phyloP scores from a whole-genome alignment of 2,329 filamentous ascomycete genomes.

The Fusarium ambrosium region DNA sequence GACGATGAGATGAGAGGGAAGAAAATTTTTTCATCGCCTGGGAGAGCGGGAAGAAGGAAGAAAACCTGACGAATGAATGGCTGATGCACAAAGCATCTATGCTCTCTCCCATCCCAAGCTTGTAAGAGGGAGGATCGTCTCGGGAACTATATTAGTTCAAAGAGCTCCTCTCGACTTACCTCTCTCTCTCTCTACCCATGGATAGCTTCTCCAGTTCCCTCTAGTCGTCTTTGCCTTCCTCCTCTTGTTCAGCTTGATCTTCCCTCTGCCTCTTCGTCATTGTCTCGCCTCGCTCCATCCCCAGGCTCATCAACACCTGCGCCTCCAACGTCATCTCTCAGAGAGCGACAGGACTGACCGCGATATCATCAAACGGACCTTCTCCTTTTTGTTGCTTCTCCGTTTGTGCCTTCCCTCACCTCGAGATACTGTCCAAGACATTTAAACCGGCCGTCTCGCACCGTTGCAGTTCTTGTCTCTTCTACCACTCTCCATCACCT shows the following conservation, averaged over 20 bases:
- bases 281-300: conserved; percentile 15
- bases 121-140: neutral
- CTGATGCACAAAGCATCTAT: neutral
- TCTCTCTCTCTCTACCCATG: conserved; percentile 11
- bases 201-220: conserved; percentile 2
- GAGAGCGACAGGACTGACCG: neutral
- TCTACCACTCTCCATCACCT: conserved; percentile 3
- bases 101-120: neutral
- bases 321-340: conserved; percentile 34
- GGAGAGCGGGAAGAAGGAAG: neutral
- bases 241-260: neutral
- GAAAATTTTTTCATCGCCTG: neutral
- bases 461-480: conserved; percentile 1
- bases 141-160: neutral
- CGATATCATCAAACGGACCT: conserved; percentile 24
- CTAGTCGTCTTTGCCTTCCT: neutral
- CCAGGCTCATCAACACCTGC: conserved; percentile 5
- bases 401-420: conserved; percentile 12
- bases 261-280: neutral
- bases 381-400: conserved; percentile 7
- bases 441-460: conserved; percentile 33
- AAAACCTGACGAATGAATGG: neutral
- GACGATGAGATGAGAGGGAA: neutral
- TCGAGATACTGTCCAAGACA: conserved; percentile 20
- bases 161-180: conserved; percentile 13